A percentile compares a stretch with the other conserved stretches of the same genome.
These are phyloP conservation scores for Ophiostoma australiae DNA, from an alignment of 2,329 filamentous ascomycete genomes.

Conservation along the genomic window DNA sequence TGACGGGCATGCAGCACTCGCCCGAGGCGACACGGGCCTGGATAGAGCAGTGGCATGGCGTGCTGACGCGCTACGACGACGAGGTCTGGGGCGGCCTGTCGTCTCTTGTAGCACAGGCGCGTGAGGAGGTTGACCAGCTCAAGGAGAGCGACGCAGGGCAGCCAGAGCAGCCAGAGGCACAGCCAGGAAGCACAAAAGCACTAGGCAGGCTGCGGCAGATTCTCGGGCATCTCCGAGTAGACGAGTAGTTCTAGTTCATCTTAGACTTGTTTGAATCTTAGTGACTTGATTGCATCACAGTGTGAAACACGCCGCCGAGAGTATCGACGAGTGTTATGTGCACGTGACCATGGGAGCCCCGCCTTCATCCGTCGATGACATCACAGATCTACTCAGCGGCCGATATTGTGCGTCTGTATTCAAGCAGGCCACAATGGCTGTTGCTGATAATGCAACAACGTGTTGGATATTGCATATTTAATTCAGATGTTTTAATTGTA, in stretches of 20 bases:
- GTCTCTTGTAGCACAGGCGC: constrained; percentile 52
- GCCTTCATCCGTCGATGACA: constrained; percentile 15
- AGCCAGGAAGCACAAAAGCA: constrained; percentile 34
- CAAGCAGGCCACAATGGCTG: not conserved
- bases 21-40: constrained; percentile 41
- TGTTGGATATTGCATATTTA: too few relatives aligned
- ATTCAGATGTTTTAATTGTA: too few relatives aligned
- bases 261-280: not conserved
- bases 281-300: not conserved
- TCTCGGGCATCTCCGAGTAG: constrained; percentile 37
- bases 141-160: constrained; percentile 28
- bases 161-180: constrained; percentile 25
- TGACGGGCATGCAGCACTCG: constrained; percentile 40
- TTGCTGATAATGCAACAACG: too few relatives aligned
- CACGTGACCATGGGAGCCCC: constrained; percentile 7
- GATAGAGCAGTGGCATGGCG: constrained; percentile 52
- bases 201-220: constrained; percentile 40
- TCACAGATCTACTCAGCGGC: constrained; percentile 15
- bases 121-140: constrained; percentile 48
- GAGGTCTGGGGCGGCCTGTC: constrained; percentile 64
- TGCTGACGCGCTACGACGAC: constrained; percentile 55
- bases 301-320: not conserved
- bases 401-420: not conserved
- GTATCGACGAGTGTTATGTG: not conserved
- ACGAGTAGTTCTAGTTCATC: not conserved